A percentile compares a stretch with the other conserved stretches of the same genome.
phyloP scores from a whole-genome alignment of 345 rosid genomes.

The Crucihimalaya himalaica region DNA sequence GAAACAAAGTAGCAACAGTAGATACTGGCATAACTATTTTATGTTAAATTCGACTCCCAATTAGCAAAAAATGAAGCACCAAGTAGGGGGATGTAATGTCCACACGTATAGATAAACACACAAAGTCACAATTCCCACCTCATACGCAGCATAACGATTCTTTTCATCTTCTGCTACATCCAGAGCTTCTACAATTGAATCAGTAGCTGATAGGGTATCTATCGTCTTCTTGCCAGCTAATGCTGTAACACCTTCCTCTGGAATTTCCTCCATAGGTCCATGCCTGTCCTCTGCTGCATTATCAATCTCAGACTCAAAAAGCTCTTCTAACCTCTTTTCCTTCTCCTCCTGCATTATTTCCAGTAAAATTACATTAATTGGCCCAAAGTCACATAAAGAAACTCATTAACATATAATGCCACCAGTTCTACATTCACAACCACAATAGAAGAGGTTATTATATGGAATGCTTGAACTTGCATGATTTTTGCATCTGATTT shows the following conservation, averaged over 20 bases:
- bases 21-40: not conserved
- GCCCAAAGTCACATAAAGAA: not conserved
- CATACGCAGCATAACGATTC: slow-evolving; percentile 63
- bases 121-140: slow-evolving; percentile 46
- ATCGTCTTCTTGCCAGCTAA: slow-evolving; percentile 82
- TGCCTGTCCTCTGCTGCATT: slow-evolving; percentile 62
- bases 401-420: not conserved
- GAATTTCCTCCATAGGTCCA: slow-evolving; percentile 67
- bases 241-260: slow-evolving; percentile 92
- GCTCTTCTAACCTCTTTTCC: slow-evolving; percentile 90
- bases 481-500: not conserved
- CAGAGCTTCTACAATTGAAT: slow-evolving; percentile 75
- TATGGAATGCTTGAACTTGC: not conserved
- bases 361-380: not conserved
- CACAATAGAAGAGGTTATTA: not conserved
- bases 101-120: not conserved
- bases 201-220: slow-evolving; percentile 78
- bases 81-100: not conserved
- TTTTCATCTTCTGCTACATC: slow-evolving; percentile 75
- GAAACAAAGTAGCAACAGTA: not conserved
- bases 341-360: slow-evolving; percentile 84
- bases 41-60: not conserved
- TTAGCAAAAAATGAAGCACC: too few species aligned
- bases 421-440: not conserved
- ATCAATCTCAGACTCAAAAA: slow-evolving; percentile 87